phyloP scores from a whole-genome alignment of 176 grass and related monocot genomes.

The Rhynchospora tenuis region DNA sequence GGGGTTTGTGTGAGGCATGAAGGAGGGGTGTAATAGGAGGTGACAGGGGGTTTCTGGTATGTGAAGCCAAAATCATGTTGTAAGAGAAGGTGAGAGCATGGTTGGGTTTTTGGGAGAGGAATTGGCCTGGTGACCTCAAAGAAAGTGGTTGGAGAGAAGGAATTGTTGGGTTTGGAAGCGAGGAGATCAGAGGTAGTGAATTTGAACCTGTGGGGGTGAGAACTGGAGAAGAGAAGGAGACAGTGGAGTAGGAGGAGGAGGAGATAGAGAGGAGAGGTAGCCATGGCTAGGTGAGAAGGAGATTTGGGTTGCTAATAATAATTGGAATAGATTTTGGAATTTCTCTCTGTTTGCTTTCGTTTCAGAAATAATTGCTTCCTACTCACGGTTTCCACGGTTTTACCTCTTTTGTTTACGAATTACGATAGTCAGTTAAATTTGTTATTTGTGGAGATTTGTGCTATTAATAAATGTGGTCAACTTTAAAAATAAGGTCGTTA shows the following conservation, averaged over 20 bases:
- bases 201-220: conserved; percentile 31
- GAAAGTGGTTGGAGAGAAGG: conserved; percentile 28
- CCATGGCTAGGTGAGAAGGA: conserved; percentile 26
- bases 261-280: not conserved
- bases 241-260: conserved; percentile 7
- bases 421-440: not conserved
- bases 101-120: conserved; percentile 33
- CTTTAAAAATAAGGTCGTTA: not conserved
- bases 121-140: conserved; percentile 71
- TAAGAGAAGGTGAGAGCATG: conserved; percentile 52
- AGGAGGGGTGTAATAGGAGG: conserved; percentile 38
- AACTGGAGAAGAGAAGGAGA: not conserved
- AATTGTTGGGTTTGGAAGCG: not conserved
- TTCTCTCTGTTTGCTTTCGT: not conserved
- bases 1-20: conserved; percentile 27
- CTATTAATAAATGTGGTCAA: not conserved
- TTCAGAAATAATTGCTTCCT: not conserved
- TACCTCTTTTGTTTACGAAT: not conserved
- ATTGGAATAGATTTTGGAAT: not conserved
- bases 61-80: conserved; percentile 57
- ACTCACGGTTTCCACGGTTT: not conserved
- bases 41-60: conserved; percentile 44
- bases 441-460: not conserved
- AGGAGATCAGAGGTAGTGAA: conserved; percentile 29
- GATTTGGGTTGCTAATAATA: not conserved